Conservation (phyloP, 352 stramenopile species). For the Globisporangium viniferum region DNA sequence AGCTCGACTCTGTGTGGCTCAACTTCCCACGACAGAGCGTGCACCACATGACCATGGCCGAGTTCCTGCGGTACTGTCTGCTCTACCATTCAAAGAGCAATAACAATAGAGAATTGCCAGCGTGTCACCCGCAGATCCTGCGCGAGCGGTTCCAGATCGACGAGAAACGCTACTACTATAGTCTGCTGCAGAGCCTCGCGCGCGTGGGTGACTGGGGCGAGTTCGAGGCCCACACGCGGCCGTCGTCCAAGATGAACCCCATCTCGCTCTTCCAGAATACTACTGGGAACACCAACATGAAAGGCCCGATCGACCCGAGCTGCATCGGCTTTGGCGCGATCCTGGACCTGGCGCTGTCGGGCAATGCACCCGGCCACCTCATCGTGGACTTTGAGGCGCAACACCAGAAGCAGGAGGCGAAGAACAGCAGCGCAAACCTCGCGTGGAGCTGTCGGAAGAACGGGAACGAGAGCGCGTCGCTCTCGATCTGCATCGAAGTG, state of each 20-base stretch:
- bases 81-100: slow-evolving; percentile 51
- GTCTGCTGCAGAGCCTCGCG: slow-evolving; percentile 41
- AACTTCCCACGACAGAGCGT: slow-evolving; percentile 49
- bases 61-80: slow-evolving; percentile 61
- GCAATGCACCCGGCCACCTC: slow-evolving; percentile 42
- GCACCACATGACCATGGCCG: slow-evolving; percentile 46
- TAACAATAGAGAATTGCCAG: slow-evolving; percentile 12
- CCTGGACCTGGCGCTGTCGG: slow-evolving; percentile 52
- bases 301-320: slow-evolving; percentile 17
- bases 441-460: slow-evolving; percentile 50
- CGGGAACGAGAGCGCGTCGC: slow-evolving; percentile 26
- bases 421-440: slow-evolving; percentile 19
- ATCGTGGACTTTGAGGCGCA: slow-evolving; percentile 42
- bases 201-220: slow-evolving; percentile 47
- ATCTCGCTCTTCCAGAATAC: slow-evolving; percentile 28
- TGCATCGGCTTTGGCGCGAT: slow-evolving; percentile 71
- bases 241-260: slow-evolving; percentile 26
- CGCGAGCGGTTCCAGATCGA: slow-evolving; percentile 47
- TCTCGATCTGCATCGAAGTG: slow-evolving; percentile 39
- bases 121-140: slow-evolving; percentile 28
- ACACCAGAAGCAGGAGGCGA: slow-evolving; percentile 51
- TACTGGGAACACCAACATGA: slow-evolving; percentile 15
- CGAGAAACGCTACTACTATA: slow-evolving; percentile 52
- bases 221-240: slow-evolving; percentile 46
- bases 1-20: slow-evolving; percentile 55